phyloP scores from a whole-genome alignment of 2,329 filamentous ascomycete species.

The Byssothecium circinans region DNA sequence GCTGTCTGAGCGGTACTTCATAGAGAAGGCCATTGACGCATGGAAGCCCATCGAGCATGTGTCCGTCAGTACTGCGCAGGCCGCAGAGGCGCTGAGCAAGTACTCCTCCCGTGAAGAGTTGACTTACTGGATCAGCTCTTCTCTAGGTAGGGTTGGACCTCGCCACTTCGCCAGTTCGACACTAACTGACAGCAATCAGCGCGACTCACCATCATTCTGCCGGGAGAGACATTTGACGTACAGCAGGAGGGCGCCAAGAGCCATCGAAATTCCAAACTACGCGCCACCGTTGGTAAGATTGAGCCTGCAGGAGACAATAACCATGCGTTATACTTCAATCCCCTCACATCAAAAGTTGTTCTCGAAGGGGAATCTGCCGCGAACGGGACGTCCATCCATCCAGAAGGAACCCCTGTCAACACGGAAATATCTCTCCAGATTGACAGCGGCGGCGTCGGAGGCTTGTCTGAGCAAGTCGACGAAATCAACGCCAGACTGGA shows the following conservation, averaged over 20 bases:
- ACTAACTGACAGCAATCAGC: conserved; percentile 44
- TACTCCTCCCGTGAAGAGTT: conserved; percentile 32
- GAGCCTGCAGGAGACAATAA: conserved; percentile 35
- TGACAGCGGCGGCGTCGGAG: conserved; percentile 60
- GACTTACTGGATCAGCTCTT: conserved; percentile 31
- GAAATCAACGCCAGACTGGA: conserved; percentile 68
- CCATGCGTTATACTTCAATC: conserved; percentile 35
- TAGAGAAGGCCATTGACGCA: conserved; percentile 53
- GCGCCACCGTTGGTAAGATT: conserved; percentile 64
- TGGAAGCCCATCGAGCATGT: conserved; percentile 36
- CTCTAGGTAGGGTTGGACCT: conserved; percentile 31
- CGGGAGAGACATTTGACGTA: conserved; percentile 71
- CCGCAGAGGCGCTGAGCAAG: conserved; percentile 19
- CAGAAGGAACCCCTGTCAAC: conserved; percentile 6
- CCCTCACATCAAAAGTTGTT: conserved; percentile 24
- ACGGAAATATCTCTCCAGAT: neutral
- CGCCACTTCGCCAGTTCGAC: neutral
- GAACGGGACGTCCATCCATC: conserved; percentile 4
- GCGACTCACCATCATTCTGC: conserved; percentile 68
- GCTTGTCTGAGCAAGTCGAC: conserved; percentile 64
- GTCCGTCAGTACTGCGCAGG: conserved; percentile 24
- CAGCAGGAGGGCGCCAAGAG: conserved; percentile 49
- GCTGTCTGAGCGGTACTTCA: conserved; percentile 57
- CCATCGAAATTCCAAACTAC: conserved; percentile 55
- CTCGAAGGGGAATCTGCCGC: conserved; percentile 12